Evolutionary conservation across 1,139 yeast species (phyloP).

Genomic region (Geotrichum bryndzae): DNA sequence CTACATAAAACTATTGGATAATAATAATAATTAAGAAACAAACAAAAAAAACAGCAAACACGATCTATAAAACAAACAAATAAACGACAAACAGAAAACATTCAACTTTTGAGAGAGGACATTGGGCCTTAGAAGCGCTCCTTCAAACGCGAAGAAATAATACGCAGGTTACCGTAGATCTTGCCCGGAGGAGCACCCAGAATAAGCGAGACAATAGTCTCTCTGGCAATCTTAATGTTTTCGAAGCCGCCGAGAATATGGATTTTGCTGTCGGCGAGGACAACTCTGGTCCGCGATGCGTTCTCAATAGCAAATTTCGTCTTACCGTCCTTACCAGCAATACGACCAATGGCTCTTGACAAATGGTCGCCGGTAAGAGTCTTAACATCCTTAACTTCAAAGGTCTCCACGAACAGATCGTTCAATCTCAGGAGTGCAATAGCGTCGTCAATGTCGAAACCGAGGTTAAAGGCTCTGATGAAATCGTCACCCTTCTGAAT

Average conservation of each 20-base stretch:
- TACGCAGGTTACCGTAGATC: conserved; percentile 93
- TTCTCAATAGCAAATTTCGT: conserved; percentile 97
- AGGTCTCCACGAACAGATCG: conserved; percentile 92
- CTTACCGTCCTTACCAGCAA: conserved; percentile 98
- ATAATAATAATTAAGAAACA: background rate
- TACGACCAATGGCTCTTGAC: conserved; percentile 97
- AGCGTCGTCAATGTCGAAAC: conserved; percentile 95
- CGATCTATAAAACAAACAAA: conserved; percentile 3
- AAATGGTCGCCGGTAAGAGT: conserved; percentile 93
- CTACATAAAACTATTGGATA: background rate
- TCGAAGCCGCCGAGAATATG: conserved; percentile 96
- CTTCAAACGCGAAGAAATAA: conserved; percentile 94
- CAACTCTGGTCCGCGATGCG: conserved; percentile 96
- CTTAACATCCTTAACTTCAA: conserved; percentile 94
- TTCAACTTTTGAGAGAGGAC: background rate
- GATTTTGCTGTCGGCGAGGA: conserved; percentile 90
- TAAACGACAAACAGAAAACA: background rate
- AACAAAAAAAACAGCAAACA: background rate
- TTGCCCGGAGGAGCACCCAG: conserved; percentile 98
- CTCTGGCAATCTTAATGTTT: conserved; percentile 95
- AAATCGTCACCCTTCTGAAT: conserved; percentile 97
- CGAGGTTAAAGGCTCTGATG: conserved; percentile 87
- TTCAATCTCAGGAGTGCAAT: conserved; percentile 89
- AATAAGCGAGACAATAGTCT: conserved; percentile 87
- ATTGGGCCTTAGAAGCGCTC: conserved; percentile 62